A percentile compares a stretch with the other conserved stretches of the same genome.
These are phyloP conservation scores for Alternaria novae-zelandiae DNA, from an alignment of 2,329 filamentous ascomycete species.

Conservation along the genomic window DNA sequence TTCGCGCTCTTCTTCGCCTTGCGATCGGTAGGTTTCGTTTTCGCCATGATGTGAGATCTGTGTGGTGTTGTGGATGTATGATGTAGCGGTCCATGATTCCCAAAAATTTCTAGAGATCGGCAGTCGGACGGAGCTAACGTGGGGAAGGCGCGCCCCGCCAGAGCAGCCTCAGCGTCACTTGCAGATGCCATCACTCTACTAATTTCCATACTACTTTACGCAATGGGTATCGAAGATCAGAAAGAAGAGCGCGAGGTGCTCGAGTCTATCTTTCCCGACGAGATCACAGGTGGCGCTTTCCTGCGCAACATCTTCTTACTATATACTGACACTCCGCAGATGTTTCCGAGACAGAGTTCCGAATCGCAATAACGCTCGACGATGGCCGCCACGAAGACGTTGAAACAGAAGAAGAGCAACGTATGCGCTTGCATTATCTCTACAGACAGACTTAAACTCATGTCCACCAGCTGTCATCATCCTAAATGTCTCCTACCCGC, in stretches of 20 bases:
- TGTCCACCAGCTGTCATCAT: constrained; percentile 66
- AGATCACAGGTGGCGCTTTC: constrained; percentile 77
- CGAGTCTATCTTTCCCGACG: constrained; percentile 96
- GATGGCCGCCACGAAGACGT: constrained; percentile 62
- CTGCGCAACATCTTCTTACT: not conserved
- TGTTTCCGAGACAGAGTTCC: constrained; percentile 87
- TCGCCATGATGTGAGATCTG: constrained; percentile 52
- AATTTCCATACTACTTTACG: constrained; percentile 15
- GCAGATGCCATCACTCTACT: constrained; percentile 1
- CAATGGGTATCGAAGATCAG: constrained; percentile 77
- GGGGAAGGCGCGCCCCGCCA: constrained; percentile 30
- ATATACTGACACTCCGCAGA: constrained; percentile 62
- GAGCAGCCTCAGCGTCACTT: constrained; percentile 24
- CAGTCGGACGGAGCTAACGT: constrained; percentile 34
- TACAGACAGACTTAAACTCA: constrained; percentile 1
- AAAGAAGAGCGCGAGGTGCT: constrained; percentile 96
- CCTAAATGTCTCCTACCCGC: constrained; percentile 87
- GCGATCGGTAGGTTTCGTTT: constrained; percentile 58
- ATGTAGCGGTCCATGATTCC: constrained; percentile 9
- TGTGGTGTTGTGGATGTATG: not conserved
- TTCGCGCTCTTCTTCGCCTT: constrained; percentile 44
- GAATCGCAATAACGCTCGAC: constrained; percentile 85
- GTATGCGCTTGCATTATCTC: constrained; percentile 32
- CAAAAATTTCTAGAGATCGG: constrained; percentile 30
- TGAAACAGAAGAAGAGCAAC: constrained; percentile 63